phyloP scores from a whole-genome alignment of 2,329 filamentous ascomycete species.

The Hypoxylon sp. region DNA sequence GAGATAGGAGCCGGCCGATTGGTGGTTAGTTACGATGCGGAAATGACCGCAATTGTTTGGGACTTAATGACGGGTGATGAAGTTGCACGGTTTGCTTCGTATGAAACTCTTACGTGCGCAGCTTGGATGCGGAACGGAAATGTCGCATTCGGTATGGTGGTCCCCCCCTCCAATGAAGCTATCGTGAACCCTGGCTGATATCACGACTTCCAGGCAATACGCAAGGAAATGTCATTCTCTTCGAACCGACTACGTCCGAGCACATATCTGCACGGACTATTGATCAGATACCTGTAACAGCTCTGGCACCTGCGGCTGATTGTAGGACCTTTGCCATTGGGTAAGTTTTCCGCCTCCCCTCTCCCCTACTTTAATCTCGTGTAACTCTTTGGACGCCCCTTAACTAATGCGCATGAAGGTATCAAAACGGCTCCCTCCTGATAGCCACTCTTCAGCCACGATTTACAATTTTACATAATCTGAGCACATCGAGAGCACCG shows the following conservation, averaged over 20 bases:
- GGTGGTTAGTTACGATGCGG: constrained; percentile 92
- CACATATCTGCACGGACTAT: constrained; percentile 93
- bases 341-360: constrained; percentile 64
- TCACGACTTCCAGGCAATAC: constrained; percentile 76
- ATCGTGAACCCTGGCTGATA: constrained; percentile 46
- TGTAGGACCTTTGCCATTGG: constrained; percentile 97
- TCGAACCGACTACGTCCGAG: constrained; percentile 93
- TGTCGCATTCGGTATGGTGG: constrained; percentile 87
- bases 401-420: constrained; percentile 67
- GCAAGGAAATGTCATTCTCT: constrained; percentile 93
- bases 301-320: constrained; percentile 88
- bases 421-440: constrained; percentile 93
- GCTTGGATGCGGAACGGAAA: constrained; percentile 98
- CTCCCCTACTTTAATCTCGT: constrained; percentile 20
- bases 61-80: constrained; percentile 93
- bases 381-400: constrained; percentile 38
- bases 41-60: constrained; percentile 96
- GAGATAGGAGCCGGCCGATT: constrained; percentile 86
- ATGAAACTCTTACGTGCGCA: constrained; percentile 86
- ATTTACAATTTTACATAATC: constrained; percentile 93
- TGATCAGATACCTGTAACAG: constrained; percentile 92
- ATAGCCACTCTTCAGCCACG: constrained; percentile 90
- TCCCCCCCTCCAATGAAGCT: constrained; percentile 13
- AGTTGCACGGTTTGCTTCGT: constrained; percentile 91
- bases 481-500: constrained; percentile 85